Percentiles rank a stretch among this genome's conserved stretches.
phyloP scores from a whole-genome alignment of 2,329 filamentous ascomycete species.

The Talaromyces sp. region DNA sequence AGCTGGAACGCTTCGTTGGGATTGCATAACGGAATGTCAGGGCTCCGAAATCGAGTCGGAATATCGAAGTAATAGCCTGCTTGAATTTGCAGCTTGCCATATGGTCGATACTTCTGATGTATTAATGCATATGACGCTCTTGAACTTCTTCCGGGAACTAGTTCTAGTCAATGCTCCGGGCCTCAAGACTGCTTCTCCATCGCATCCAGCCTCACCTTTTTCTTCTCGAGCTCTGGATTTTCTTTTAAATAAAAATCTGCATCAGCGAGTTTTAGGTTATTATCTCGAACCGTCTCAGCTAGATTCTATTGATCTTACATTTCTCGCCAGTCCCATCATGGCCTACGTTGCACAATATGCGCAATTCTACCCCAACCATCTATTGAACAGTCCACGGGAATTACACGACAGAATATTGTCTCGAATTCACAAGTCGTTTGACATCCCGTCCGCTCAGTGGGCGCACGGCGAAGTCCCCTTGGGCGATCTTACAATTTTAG shows the following conservation, averaged over 20 bases:
- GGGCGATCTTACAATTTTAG: constrained; percentile 54
- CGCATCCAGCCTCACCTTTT: constrained; percentile 33
- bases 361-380: constrained; percentile 51
- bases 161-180: constrained; percentile 41
- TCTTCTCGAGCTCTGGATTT: constrained; percentile 48
- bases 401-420: constrained; percentile 42
- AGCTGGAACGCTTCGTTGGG: constrained; percentile 52
- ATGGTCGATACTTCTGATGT: constrained; percentile 57
- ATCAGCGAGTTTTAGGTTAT: constrained; percentile 46
- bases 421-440: constrained; percentile 44
- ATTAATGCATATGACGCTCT: constrained; percentile 55
- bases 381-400: constrained; percentile 41
- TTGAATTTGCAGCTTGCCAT: constrained; percentile 51
- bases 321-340: constrained; percentile 52
- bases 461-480: constrained; percentile 51
- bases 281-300: constrained; percentile 48
- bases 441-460: constrained; percentile 45
- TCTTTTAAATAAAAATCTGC: constrained; percentile 47
- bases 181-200: constrained; percentile 26
- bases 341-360: constrained; percentile 56
- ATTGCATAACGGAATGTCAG: constrained; percentile 48
- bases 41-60: constrained; percentile 48
- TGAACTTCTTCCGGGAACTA: constrained; percentile 55
- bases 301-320: constrained; percentile 49
- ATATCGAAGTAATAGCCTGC: constrained; percentile 40